A percentile compares a stretch with the other conserved stretches of the same genome.
These are phyloP conservation scores for Didymella segeticola DNA, from an alignment of 2,329 filamentous ascomycete genomes.

Conservation along the genomic window DNA sequence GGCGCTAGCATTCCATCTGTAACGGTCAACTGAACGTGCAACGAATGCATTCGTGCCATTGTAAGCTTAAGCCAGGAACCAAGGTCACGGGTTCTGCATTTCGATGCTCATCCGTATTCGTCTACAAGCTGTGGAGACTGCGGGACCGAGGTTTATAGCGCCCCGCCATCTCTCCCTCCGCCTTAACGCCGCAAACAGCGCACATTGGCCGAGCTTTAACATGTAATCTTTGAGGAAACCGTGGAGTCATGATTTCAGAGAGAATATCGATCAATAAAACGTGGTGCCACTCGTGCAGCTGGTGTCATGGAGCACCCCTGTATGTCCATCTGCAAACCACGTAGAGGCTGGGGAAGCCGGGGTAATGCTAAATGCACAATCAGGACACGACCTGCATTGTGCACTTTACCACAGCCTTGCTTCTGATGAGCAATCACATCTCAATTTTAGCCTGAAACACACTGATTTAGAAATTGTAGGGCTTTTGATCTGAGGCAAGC, in stretches of 20 bases:
- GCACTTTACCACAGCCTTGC: not conserved
- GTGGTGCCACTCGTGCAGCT: constrained; percentile 1
- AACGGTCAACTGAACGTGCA: not conserved
- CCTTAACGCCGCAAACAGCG: not conserved
- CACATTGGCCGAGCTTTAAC: not conserved
- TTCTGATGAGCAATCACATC: not conserved
- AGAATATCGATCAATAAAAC: not conserved
- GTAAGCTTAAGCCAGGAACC: not conserved
- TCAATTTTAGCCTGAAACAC: not conserved
- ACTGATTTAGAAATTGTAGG: not conserved
- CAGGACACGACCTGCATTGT: not conserved
- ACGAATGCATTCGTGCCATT: too few species aligned
- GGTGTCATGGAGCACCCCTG: constrained; percentile 10
- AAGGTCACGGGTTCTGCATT: not conserved
- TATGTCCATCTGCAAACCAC: not conserved
- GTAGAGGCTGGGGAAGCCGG: constrained; percentile 9
- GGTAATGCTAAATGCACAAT: constrained; percentile 3
- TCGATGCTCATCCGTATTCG: not conserved
- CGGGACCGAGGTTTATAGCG: not conserved
- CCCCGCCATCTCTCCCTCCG: not conserved
- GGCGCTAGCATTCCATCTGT: too few species aligned
- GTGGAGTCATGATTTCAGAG: too few species aligned
- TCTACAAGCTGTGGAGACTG: constrained; percentile 4
- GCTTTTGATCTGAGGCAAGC: not conserved
- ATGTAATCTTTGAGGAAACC: too few species aligned